These are phyloP conservation scores for Schizochytrium sp. DNA, from an alignment of 108 stramenopile genomes.

Conservation along the genomic window DNA sequence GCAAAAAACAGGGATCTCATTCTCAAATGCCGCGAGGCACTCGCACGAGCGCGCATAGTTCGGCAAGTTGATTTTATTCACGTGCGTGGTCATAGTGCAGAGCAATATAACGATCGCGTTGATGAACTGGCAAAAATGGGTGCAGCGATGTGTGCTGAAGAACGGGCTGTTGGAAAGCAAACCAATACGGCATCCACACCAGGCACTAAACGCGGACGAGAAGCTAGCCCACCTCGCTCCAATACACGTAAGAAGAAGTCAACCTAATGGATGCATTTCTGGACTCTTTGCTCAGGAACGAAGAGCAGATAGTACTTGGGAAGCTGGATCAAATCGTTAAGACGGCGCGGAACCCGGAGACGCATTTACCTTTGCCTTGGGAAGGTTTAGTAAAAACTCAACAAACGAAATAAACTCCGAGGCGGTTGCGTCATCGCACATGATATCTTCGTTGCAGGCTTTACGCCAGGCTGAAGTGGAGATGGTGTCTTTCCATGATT, in stretches of 20 bases:
- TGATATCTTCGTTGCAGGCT: not conserved
- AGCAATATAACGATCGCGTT: slow-evolving; percentile 53
- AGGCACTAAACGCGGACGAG: no score
- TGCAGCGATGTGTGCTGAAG: not conserved
- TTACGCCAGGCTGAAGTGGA: not conserved
- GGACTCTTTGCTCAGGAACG: no score
- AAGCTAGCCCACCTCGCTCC: no score
- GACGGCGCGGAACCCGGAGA: no score
- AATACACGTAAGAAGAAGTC: no score
- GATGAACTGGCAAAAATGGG: slow-evolving; percentile 48
- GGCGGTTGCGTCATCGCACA: not conserved
- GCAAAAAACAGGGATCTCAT: slow-evolving; percentile 62
- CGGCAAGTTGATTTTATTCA: slow-evolving; percentile 39
- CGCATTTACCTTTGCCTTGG: not conserved
- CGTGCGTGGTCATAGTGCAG: slow-evolving; percentile 61
- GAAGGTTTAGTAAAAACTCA: not conserved
- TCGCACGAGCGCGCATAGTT: not conserved
- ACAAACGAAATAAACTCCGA: not conserved
- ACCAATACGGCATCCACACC: no score
- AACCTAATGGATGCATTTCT: no score
- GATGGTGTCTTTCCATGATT: not conserved
- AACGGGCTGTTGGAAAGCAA: no score
- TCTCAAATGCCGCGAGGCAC: not conserved
- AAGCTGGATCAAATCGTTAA: not conserved
- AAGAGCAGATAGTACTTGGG: not conserved